A percentile compares a stretch with the other conserved stretches of the same genome.
These are phyloP conservation scores for Mycena vulgaris DNA, from an alignment of 768 basidiomycete genomes.

Conservation along the genomic window DNA sequence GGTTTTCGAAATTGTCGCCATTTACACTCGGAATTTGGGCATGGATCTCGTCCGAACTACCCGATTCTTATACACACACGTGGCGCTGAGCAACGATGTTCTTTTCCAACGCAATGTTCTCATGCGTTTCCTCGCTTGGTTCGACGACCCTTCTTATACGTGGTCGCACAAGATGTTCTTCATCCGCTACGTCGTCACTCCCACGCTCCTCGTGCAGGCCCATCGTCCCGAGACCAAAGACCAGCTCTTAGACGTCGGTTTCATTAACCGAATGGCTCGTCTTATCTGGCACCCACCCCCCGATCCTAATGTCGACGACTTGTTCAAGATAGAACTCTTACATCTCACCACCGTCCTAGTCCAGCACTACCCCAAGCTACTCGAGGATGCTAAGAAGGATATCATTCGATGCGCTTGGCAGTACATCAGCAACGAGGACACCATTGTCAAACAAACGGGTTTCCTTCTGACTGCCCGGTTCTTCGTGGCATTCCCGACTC, in stretches of 20 bases:
- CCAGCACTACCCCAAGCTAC: constrained; percentile 84
- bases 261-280: constrained; percentile 77
- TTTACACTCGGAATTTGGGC: constrained; percentile 85
- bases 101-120: constrained; percentile 87
- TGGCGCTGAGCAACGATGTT: constrained; percentile 79
- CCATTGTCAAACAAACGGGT: constrained; percentile 93
- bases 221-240: constrained; percentile 65
- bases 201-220: constrained; percentile 86
- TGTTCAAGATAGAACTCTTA: constrained; percentile 91
- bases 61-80: constrained; percentile 89
- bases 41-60: constrained; percentile 86
- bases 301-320: constrained; percentile 78
- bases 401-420: constrained; percentile 96
- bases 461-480: constrained; percentile 94
- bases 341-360: constrained; percentile 92
- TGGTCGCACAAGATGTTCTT: constrained; percentile 86
- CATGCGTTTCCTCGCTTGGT: constrained; percentile 89
- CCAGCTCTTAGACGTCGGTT: constrained; percentile 79
- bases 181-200: constrained; percentile 89
- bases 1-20: constrained; percentile 87
- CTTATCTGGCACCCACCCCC: constrained; percentile 88
- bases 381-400: constrained; percentile 89
- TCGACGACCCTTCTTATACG: constrained; percentile 72
- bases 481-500: constrained; percentile 90
- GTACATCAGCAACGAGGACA: constrained; percentile 88